Base-by-base conservation (phyloP, 148 eudicot species). In the Vaccinium vitisidaea region DNA sequence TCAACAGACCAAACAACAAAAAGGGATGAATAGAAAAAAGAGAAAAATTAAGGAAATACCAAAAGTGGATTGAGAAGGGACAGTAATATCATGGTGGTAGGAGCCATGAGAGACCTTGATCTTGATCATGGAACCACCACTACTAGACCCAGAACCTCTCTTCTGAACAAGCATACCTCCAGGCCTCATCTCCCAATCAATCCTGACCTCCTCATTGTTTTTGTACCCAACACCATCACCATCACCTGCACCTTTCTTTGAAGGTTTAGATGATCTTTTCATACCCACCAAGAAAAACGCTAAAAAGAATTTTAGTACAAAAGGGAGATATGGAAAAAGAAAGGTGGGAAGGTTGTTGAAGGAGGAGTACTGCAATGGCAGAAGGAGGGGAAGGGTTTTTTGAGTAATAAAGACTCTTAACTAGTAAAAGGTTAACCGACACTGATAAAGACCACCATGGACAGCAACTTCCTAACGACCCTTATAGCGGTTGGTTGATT, bases 91-190 rank as follows among this genome's bases (percentile, higher is more conserved):
- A 81, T 80, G 86, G 69, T 84, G 82, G 61, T 27, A 84, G 55
- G 86, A 84, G 67, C 77, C 86, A 81, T 84, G 84, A 39, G 86
- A 87, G 82, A 84, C 84, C 81, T 87, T 87, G 86, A 92, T 87
- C 85, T 89, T 87, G 80, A 87, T 88, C 15, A 78, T 49, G 10
- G 87, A 86, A 59, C 75, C 70, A 48, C 83, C 53, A 77, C 70
- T 74, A 79, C 73, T 75, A 79, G 77, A 82, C 69, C 75, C 88
- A 80, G 88, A 71, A 56, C 84, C 84, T 82, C 93, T 90, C 82
- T 76, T 92, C 81, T 92, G 94, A 21, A 92, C 91, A 65, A 89
- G 83, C 92, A 90, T 87, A 1, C 94, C 94, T 36, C 92, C 85
- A 15, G 93, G 90, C 46, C 92, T 88, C 81, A 87, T 85, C 85